These are phyloP conservation scores for Ogataea paradorogensis DNA, from an alignment of 805 yeast species.

Conservation along the genomic window DNA sequence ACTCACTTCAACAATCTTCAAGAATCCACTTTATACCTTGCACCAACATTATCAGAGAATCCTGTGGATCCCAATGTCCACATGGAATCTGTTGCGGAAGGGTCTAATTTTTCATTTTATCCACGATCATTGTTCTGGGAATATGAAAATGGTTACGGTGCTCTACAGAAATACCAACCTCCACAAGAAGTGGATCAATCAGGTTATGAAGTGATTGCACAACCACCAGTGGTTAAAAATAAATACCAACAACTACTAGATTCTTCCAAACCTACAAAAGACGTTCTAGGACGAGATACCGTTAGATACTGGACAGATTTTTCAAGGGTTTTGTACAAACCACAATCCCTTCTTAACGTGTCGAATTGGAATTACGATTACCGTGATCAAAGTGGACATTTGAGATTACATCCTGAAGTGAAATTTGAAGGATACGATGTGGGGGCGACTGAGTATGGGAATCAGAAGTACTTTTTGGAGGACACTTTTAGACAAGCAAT, in stretches of 20 bases:
- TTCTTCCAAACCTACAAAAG: conserved; percentile 34
- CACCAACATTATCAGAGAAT: conserved; percentile 25
- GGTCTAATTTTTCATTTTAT: conserved; percentile 56
- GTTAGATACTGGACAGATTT: conserved; percentile 81
- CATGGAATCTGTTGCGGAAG: conserved; percentile 40
- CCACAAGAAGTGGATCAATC: conserved; percentile 23
- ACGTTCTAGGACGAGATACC: conserved; percentile 37
- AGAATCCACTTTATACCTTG: conserved; percentile 61
- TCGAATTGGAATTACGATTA: conserved; percentile 59
- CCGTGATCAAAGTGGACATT: conserved; percentile 20
- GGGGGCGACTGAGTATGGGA: conserved; percentile 61
- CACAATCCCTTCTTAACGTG: conserved; percentile 53
- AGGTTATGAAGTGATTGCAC: conserved; percentile 19
- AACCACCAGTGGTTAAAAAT: conserved; percentile 42
- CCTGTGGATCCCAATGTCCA: conserved; percentile 45
- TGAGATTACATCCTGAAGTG: conserved; percentile 29
- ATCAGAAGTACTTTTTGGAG: conserved; percentile 52
- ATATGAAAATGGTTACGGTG: conserved; percentile 70
- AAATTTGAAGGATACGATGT: conserved; percentile 46
- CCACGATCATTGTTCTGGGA: conserved; percentile 88
- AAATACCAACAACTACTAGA: conserved; percentile 67
- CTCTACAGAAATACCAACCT: conserved; percentile 55
- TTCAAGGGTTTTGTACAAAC: conserved; percentile 62
- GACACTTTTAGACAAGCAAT: conserved; percentile 55
- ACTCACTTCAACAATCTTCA: conserved; percentile 83